Evolutionary conservation across 2,329 filamentous ascomycete species (phyloP).

Genomic region (Thermothelomyces thermophilus): DNA sequence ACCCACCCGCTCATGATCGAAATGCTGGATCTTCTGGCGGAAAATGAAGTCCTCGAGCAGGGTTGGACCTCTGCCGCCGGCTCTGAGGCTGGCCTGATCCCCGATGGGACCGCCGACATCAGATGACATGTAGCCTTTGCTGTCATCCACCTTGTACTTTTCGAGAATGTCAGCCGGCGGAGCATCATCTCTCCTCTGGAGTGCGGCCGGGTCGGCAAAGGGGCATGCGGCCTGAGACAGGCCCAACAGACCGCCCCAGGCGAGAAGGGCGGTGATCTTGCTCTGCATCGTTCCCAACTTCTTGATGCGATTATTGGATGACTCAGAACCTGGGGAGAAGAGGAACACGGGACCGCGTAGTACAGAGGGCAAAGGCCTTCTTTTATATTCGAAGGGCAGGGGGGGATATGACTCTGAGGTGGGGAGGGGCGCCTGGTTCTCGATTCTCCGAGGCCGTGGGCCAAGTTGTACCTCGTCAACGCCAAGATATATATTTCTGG

Average conservation of each 20-base stretch:
- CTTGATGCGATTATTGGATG: neutral
- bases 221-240: slow-evolving; percentile 23
- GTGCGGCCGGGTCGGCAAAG: slow-evolving; percentile 18
- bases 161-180: slow-evolving; percentile 24
- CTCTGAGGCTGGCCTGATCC: slow-evolving; percentile 60
- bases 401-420: too few relatives aligned
- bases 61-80: slow-evolving; percentile 60
- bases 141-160: slow-evolving; percentile 45
- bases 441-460: neutral
- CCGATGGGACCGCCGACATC: slow-evolving; percentile 63
- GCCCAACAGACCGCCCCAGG: slow-evolving; percentile 18
- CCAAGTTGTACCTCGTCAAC: neutral
- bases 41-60: slow-evolving; percentile 68
- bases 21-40: slow-evolving; percentile 64
- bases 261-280: slow-evolving; percentile 17
- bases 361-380: neutral
- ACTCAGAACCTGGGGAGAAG: neutral
- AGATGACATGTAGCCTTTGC: slow-evolving; percentile 51
- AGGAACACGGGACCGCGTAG: neutral
- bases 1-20: slow-evolving; percentile 62
- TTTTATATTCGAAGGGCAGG: neutral
- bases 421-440: neutral
- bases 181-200: slow-evolving; percentile 14
- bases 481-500: neutral
- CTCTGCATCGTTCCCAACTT: slow-evolving; percentile 15